Conservation (phyloP, 345 rosid genomes). For the Syzygium grande region DNA sequence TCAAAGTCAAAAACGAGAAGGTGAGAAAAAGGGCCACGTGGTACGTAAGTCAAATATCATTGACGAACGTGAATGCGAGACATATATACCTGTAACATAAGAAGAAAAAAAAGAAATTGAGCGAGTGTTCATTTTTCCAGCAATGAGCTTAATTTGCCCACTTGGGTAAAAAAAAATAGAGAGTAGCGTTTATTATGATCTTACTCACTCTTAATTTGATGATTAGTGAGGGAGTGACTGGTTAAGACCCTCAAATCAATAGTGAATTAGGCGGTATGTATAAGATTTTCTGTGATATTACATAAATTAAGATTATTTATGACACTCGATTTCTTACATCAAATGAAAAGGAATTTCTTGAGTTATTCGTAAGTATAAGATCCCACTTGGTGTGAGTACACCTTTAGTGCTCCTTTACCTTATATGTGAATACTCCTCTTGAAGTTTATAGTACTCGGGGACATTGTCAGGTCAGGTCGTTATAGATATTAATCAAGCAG, state of each 20-base stretch:
- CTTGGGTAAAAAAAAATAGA: neutral
- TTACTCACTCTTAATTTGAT: neutral
- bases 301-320: too few relatives aligned
- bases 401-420: too few relatives aligned
- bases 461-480: neutral
- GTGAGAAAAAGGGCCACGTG: neutral
- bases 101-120: neutral
- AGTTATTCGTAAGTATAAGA: too few relatives aligned
- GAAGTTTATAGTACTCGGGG: neutral
- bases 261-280: neutral
- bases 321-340: too few relatives aligned
- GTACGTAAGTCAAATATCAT: neutral
- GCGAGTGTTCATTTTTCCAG: neutral
- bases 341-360: too few relatives aligned
- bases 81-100: neutral
- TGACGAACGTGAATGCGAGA: neutral
- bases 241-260: neutral
- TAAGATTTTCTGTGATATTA: neutral
- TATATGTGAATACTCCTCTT: neutral
- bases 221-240: neutral
- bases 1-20: neutral
- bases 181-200: neutral
- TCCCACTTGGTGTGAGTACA: neutral
- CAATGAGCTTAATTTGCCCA: neutral
- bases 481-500: neutral